phyloP scores from a whole-genome alignment of 2,329 filamentous ascomycete species.

The Zymoseptoria tritici region DNA sequence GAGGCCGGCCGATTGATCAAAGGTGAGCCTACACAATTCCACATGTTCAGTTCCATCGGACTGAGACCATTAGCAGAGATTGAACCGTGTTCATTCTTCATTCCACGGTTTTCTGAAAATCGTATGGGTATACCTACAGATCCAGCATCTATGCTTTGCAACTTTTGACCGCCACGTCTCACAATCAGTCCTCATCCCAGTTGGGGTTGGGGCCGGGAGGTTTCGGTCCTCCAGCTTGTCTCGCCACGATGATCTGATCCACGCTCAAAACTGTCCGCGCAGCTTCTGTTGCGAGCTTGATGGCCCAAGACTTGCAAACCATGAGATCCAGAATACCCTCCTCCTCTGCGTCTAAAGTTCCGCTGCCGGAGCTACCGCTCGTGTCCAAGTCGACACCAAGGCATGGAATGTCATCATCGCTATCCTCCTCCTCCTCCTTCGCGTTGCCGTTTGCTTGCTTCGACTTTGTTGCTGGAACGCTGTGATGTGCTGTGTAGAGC shows the following conservation, averaged over 20 bases:
- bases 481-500: constrained; percentile 76
- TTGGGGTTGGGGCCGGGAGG: constrained; percentile 86
- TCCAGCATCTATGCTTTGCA: not conserved
- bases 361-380: constrained; percentile 71
- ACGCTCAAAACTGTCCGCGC: constrained; percentile 90
- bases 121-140: not conserved
- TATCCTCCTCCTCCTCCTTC: constrained; percentile 34
- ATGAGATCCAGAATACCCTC: constrained; percentile 88
- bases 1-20: not conserved
- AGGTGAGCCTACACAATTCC: not conserved
- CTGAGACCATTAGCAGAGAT: not conserved
- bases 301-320: constrained; percentile 90
- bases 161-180: not conserved
- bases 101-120: not conserved
- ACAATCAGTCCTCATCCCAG: constrained; percentile 55
- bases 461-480: constrained; percentile 7
- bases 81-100: not conserved
- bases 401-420: constrained; percentile 74
- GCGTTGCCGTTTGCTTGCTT: constrained; percentile 13
- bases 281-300: constrained; percentile 91
- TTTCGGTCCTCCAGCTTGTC: constrained; percentile 95
- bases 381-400: constrained; percentile 95
- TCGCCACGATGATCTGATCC: constrained; percentile 97
- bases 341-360: constrained; percentile 76
- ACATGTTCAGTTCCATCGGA: not conserved